phyloP scores from a whole-genome alignment of 768 basidiomycete species.

The Russula foetens region DNA sequence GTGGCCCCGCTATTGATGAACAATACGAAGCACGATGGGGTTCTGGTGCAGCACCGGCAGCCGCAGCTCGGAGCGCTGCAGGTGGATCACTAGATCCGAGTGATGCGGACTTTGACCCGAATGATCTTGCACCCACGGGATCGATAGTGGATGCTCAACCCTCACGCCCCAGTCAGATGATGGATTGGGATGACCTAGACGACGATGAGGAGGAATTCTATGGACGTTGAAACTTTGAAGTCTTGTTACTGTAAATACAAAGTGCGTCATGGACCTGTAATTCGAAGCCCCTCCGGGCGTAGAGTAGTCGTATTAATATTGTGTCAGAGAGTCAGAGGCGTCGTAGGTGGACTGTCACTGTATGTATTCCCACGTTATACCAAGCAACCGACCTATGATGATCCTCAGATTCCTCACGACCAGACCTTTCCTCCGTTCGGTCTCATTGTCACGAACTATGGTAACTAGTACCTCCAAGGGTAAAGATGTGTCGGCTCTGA shows the following conservation, averaged over 20 bases:
- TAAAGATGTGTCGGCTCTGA: conserved; percentile 29
- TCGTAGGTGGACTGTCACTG: too few relatives aligned
- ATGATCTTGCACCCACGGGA: conserved; percentile 11
- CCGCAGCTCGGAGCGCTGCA: neutral
- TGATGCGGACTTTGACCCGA: conserved; percentile 14
- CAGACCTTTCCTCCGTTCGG: neutral
- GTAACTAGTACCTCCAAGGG: neutral
- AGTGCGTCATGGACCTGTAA: neutral
- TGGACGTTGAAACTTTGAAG: neutral
- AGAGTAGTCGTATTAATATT: too few relatives aligned
- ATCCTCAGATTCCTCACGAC: too few relatives aligned
- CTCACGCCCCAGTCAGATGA: neutral
- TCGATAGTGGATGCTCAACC: neutral
- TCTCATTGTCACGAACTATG: neutral
- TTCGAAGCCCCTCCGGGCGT: neutral
- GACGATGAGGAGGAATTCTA: conserved; percentile 11
- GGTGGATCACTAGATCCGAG: neutral
- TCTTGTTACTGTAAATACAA: neutral
- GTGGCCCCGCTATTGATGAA: conserved; percentile 16
- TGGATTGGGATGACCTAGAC: conserved; percentile 10
- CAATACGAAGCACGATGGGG: conserved; percentile 11
- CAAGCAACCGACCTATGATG: too few relatives aligned
- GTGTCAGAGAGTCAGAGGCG: too few relatives aligned
- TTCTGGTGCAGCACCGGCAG: neutral
- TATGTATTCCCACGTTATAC: too few relatives aligned